Evolutionary conservation across 2,329 filamentous ascomycete species (phyloP).

Genomic region (Lasiodiplodia theobromae): DNA sequence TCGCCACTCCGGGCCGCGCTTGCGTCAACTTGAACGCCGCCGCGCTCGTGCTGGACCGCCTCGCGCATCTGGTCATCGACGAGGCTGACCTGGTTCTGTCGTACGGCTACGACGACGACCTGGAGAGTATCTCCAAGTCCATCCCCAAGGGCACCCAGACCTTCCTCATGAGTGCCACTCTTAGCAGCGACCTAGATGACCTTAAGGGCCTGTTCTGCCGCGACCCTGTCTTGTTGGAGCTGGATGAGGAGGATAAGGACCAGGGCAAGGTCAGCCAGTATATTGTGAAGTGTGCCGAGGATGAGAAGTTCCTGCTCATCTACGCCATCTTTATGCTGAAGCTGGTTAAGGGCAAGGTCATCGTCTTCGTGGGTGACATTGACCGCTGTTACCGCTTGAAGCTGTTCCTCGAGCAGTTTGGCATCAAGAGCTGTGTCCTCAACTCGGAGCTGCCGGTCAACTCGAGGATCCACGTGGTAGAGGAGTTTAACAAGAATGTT

Average conservation of each 20-base stretch:
- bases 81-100: slow-evolving; percentile 93
- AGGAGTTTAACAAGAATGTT: slow-evolving; percentile 95
- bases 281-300: slow-evolving; percentile 90
- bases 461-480: slow-evolving; percentile 89
- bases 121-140: slow-evolving; percentile 77
- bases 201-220: slow-evolving; percentile 86
- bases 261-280: slow-evolving; percentile 83
- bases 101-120: slow-evolving; percentile 92
- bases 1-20: slow-evolving; percentile 88
- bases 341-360: slow-evolving; percentile 90
- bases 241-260: slow-evolving; percentile 82
- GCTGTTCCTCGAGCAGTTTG: slow-evolving; percentile 95
- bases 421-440: slow-evolving; percentile 88
- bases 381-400: slow-evolving; percentile 92
- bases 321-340: slow-evolving; percentile 97
- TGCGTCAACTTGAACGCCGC: slow-evolving; percentile 78
- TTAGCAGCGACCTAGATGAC: slow-evolving; percentile 85
- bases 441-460: slow-evolving; percentile 96
- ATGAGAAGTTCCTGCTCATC: slow-evolving; percentile 92
- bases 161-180: slow-evolving; percentile 90
- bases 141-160: slow-evolving; percentile 88
- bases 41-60: slow-evolving; percentile 71
- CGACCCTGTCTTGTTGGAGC: slow-evolving; percentile 77
- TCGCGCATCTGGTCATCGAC: slow-evolving; percentile 85
- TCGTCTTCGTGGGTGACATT: slow-evolving; percentile 84